Percentiles rank a stretch among this genome's conserved stretches.
phyloP scores from a whole-genome alignment of 345 rosid genomes.

The Lepidium sativum region DNA sequence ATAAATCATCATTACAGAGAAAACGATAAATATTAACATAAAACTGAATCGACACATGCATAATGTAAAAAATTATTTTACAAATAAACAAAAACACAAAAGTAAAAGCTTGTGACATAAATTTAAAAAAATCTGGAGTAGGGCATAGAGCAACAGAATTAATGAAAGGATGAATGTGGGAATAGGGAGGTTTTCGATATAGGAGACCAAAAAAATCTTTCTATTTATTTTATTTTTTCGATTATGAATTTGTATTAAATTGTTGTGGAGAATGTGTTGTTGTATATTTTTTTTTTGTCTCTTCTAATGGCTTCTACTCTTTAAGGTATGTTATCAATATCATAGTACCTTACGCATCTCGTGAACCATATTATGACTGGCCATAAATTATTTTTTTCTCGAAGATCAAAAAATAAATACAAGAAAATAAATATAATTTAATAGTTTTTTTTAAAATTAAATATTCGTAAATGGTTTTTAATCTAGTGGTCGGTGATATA shows the following conservation, averaged over 20 bases:
- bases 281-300: conserved; percentile 25
- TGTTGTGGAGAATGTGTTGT: conserved; percentile 21
- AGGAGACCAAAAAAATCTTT: conserved; percentile 26
- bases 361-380: conserved; percentile 32
- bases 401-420: conserved; percentile 8
- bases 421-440: not conserved
- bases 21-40: too few species aligned
- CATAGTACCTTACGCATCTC: conserved; percentile 30
- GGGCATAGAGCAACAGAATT: conserved; percentile 4
- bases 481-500: too few species aligned
- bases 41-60: too few species aligned
- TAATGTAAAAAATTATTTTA: too few species aligned
- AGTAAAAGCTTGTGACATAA: not conserved
- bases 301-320: conserved; percentile 23
- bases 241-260: not conserved
- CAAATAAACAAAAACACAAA: too few species aligned
- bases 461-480: too few species aligned
- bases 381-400: not conserved
- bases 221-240: conserved; percentile 3
- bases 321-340: conserved; percentile 20
- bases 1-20: too few species aligned
- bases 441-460: not conserved
- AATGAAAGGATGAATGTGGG: conserved; percentile 11
- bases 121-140: not conserved
- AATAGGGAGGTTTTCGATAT: conserved; percentile 17